Base-by-base conservation (phyloP, 345 rosid genomes). In the Zanthoxylum bungeanum region DNA sequence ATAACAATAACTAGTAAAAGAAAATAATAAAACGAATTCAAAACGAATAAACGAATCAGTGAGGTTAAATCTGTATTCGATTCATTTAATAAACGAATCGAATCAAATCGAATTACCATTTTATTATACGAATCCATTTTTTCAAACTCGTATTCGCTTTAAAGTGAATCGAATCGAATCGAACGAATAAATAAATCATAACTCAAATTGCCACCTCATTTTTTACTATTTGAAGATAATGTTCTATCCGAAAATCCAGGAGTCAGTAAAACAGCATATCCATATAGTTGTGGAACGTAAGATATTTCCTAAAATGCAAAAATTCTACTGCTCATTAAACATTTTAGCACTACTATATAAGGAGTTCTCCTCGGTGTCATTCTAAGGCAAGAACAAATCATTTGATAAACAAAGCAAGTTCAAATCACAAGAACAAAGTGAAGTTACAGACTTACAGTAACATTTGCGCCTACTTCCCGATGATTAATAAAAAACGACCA, bases 211-310 rank as follows among this genome's bases (percentile, higher is more conserved):
- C n/a, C 66, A 96, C 95, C 88, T 96, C 98, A 0, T 96, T 89
- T 83, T 96, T 96, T 39, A 96, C 98, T 58, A 91, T 46, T 79
- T 93, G 99, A 73, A 96, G 97, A 78, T 96, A 96, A 81, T 96
- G 99, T 80, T 96, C 99, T 62, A 91, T 89, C 99, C 93, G 97
- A 82, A 79, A 72, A 65, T 21, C 37, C 53, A 65, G 74, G n/a
- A 27, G 24, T 47, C 34, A 66, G 47, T 24, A 57, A 57, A n/a
- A 70, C 31, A 25, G 24, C 7, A 14, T 42, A 49, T 19, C 17
- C 40, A 31, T 9, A 25, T 12, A 64, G 58, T 68, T 37, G 4
- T 9, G 0, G 8, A 22, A 50, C 9, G n/a, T 40, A 9, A 55
- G 19, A 66, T 6, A 49, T 21, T 10, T 2, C 11, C n/a, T 3